Conservation (phyloP, 805 yeast genomes). For the Yarrowia sp. region DNA sequence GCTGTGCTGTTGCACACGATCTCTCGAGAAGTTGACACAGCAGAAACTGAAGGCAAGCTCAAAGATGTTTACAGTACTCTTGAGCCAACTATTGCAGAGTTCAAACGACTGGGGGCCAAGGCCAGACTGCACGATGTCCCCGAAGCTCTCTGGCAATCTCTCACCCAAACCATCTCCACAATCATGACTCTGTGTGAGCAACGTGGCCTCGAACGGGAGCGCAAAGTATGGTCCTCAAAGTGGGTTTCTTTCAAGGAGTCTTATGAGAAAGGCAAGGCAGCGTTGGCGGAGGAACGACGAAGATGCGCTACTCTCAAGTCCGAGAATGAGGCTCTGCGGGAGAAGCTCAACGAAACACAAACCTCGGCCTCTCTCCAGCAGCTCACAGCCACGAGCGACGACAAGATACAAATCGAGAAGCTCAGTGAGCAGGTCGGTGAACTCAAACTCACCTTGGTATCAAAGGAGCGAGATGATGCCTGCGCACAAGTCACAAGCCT, state of each 20-base stretch:
- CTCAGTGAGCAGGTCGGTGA: slow-evolving; percentile 1
- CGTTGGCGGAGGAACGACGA: slow-evolving; percentile 13
- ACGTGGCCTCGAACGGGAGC: slow-evolving; percentile 5
- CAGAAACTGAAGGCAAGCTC: background rate
- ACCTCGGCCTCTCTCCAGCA: background rate
- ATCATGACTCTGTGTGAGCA: slow-evolving; percentile 13
- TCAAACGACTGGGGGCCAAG: slow-evolving; percentile 13
- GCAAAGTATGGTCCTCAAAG: background rate
- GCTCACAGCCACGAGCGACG: background rate
- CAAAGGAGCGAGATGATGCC: slow-evolving; percentile 1
- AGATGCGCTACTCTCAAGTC: slow-evolving; percentile 1
- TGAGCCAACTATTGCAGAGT: background rate
- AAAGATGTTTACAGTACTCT: background rate
- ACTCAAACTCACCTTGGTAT: background rate
- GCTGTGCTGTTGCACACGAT: slow-evolving; percentile 10
- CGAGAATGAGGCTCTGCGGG: background rate
- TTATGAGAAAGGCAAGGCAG: slow-evolving; percentile 25
- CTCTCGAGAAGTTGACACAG: background rate
- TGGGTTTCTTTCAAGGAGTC: slow-evolving; percentile 8
- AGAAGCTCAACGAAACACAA: background rate
- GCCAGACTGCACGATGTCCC: slow-evolving; percentile 1
- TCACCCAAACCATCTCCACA: background rate
- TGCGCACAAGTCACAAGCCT: background rate
- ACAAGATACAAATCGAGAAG: slow-evolving; percentile 5
- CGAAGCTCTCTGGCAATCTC: slow-evolving; percentile 16